These are phyloP conservation scores for Russula vinacea DNA, from an alignment of 768 basidiomycete genomes.

Conservation along the genomic window DNA sequence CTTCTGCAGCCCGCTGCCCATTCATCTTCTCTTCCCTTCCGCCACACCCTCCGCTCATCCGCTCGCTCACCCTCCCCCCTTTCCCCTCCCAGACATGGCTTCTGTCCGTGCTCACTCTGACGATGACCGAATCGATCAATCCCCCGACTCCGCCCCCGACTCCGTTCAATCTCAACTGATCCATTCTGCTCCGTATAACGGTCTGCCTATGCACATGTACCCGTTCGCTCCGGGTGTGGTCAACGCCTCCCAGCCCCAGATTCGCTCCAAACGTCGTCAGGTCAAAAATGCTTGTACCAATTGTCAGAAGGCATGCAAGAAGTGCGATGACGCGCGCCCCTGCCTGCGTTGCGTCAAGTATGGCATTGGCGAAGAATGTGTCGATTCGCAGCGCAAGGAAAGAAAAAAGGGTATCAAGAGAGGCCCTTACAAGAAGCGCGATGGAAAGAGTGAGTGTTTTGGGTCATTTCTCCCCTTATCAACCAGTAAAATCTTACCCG, in stretches of 20 bases:
- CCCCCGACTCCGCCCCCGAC: constrained; percentile 32
- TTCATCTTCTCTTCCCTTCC: constrained; percentile 26
- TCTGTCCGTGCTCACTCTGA: constrained; percentile 32
- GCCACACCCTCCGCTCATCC: constrained; percentile 27
- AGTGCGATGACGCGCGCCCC: constrained; percentile 87
- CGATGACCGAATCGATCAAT: constrained; percentile 41
- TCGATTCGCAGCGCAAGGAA: constrained; percentile 90
- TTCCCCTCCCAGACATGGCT: constrained; percentile 26
- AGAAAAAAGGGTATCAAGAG: constrained; percentile 84
- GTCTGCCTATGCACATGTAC: constrained; percentile 67
- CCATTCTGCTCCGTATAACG: constrained; percentile 50
- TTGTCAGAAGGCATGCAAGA: constrained; percentile 89
- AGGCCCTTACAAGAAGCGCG: constrained; percentile 93
- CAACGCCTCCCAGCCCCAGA: constrained; percentile 46
- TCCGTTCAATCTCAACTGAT: constrained; percentile 48
- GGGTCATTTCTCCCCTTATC: constrained; percentile 23
- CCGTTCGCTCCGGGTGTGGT: constrained; percentile 53
- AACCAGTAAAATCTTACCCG: constrained; percentile 29
- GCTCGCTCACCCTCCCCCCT: constrained; percentile 13
- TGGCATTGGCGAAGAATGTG: constrained; percentile 79
- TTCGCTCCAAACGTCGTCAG: constrained; percentile 75
- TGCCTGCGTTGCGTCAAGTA: constrained; percentile 93
- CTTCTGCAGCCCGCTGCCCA: constrained; percentile 25
- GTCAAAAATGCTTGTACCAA: constrained; percentile 92
- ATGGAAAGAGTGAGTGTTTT: constrained; percentile 70